Base-by-base conservation (phyloP, 2,329 filamentous ascomycete species). In the Aspergillus piperis region DNA sequence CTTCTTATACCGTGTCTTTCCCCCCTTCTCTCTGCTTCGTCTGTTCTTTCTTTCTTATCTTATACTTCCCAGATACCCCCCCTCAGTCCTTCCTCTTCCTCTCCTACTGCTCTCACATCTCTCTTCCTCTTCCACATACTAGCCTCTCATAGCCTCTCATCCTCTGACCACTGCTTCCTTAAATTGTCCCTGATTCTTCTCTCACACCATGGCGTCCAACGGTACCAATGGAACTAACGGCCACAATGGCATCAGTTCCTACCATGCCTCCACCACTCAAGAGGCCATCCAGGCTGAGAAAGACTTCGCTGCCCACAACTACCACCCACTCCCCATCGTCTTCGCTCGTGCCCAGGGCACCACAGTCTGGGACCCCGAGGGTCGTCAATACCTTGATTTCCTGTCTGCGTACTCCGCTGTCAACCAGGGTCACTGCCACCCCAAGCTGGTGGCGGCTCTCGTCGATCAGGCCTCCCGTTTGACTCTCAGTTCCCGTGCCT, bases 361-460 rank as follows among this genome's bases (percentile, higher is more conserved):
- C 73, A 88, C 90, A 62, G 95, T 98, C 60, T 99, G 95, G 94
- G 95, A 99, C 74, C 95, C 95, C 17, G 95, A 99, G 82, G 92
- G 91, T 73, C 90, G 88, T 70, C 89, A 96, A 77, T 98, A 99
- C 79, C 88, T 98, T 71, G 95, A 99, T 81, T 99, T 97, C 81
- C 87, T 99, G 67, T 98, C 94, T 50, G 95, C 95, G 66, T 99
- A 99, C 84, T 96, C 91, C 69, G 95, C 95, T 63, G 92, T 98
- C 75, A 98, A 98, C 82, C 94, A 98, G 80, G 94, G 94, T 64
- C 94, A 99, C 79, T 98, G 94, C 80, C 94, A 99, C 80, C 95
- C 95, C 5, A 93, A 96, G 81, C 88, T 98, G 59, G 88, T 99
- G 75, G 93, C 94, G 77, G 90, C 93, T 13, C 83, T 99, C 62